Evolutionary conservation across 352 stramenopile species (phyloP), one percentile per base, ranked within the genome.

Genomic region (Thraustochytrium aureum): DNA sequence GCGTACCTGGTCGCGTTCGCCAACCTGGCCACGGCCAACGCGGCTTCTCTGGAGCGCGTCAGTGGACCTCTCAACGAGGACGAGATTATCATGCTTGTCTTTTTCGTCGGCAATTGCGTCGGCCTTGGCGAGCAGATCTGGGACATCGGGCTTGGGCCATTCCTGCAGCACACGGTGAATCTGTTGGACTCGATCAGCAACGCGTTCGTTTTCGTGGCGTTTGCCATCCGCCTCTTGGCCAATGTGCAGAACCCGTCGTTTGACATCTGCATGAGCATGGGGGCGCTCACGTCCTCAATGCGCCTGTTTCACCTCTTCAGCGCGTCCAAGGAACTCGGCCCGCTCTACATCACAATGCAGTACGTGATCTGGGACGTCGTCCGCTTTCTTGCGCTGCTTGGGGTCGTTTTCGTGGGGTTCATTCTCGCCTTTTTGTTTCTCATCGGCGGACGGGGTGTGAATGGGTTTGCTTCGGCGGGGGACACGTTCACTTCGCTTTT

Each of bases 341-440:
- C 69, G 56, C 43, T 79, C 7, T 79, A 52, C 47, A 79, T 79
- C 41, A 79, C 69, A 22, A 79, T 79, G 69, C 69, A 79, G 35
- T 79, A 79, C 61, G 69, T 79, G 4, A 47, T 79, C 38, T 79
- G 69, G 69, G 69, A 79, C 26, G 69, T 79, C 37, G 50, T 79
- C 14, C 50, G 69, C 37, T 79, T 79, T 52, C 50, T 79, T 10
- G 2, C 69, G 33, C 56, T 79, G n/a, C 54, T 79, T 32, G 69
- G n/a, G 10, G 69, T 79, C 4, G 69, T 79, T 0, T 39, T 79
- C 10, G 30, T 79, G 12, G 69, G 47, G 17, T 79, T 79, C 37
- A 64, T 79, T 30, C 39, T 79, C 10, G 69, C 69, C 12, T 67
- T 79, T 67, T 38, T 56, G 3, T 79, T 79, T 41, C 59, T 79